Percentiles rank a stretch among this genome's conserved stretches.
Evolutionary conservation across 1,284 basidiomycete genomes (phyloP).

Genomic region (Golubevia sp.): DNA sequence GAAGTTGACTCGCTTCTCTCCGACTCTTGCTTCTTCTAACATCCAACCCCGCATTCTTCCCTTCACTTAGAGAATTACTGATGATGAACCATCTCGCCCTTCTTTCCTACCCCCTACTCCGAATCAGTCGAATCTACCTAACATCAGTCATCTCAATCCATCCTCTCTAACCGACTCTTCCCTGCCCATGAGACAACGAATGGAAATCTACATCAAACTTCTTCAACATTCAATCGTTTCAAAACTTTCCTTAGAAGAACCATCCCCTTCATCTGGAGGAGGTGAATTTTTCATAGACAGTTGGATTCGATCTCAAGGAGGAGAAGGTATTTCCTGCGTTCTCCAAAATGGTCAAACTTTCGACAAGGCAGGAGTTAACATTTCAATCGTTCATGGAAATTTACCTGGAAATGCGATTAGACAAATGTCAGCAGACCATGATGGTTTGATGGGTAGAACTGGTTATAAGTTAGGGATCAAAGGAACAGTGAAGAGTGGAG

Average conservation of each 20-base stretch:
- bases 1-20: too few relatives aligned
- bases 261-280: conserved; percentile 8
- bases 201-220: conserved; percentile 59
- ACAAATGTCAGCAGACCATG: conserved; percentile 58
- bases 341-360: conserved; percentile 55
- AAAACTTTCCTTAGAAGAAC: conserved; percentile 39
- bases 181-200: conserved; percentile 50
- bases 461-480: conserved; percentile 42
- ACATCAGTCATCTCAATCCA: conserved; percentile 44
- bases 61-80: too few relatives aligned
- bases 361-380: conserved; percentile 60
- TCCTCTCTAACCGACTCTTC: conserved; percentile 28
- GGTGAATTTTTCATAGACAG: conserved; percentile 49
- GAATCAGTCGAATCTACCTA: conserved; percentile 24
- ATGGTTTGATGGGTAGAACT: conserved; percentile 38
- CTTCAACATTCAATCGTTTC: conserved; percentile 54
- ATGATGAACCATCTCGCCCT: neutral
- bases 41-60: too few relatives aligned
- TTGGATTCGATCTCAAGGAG: conserved; percentile 57
- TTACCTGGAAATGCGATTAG: conserved; percentile 49
- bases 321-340: conserved; percentile 59
- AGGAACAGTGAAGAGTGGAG: conserved; percentile 15
- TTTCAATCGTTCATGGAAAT: conserved; percentile 54
- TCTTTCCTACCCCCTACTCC: neutral
- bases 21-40: too few relatives aligned